Conservation (phyloP, 768 basidiomycete species). For the Coprinopsis marcescibilis region DNA sequence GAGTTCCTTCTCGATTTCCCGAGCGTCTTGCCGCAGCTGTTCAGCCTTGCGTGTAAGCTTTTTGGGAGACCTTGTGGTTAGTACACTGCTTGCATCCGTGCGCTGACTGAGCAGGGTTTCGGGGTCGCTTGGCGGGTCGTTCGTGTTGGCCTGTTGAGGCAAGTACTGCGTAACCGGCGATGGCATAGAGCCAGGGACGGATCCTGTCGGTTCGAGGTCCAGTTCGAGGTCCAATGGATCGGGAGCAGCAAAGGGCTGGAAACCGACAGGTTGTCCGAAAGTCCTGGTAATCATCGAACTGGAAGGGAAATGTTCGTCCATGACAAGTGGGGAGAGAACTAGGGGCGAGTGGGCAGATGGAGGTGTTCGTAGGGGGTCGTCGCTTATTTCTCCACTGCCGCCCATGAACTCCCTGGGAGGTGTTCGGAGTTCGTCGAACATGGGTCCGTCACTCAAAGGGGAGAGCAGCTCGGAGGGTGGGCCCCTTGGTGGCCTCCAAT, state of each 20-base stretch:
- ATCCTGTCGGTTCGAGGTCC: conserved; percentile 3
- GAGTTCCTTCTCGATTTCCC: conserved; percentile 29
- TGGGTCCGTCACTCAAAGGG: conserved; percentile 13
- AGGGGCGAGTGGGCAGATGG: not conserved
- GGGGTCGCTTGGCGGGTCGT: conserved; percentile 9
- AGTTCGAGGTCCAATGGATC: not conserved
- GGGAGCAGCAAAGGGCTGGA: conserved; percentile 1
- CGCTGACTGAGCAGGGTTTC: conserved; percentile 8
- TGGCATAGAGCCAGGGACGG: conserved; percentile 6
- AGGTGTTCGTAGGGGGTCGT: conserved; percentile 10
- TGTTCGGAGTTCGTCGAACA: conserved; percentile 14
- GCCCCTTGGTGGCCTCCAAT: conserved; percentile 11
- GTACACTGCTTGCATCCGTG: conserved; percentile 19
- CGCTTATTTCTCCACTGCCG: not conserved
- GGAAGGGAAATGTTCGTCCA: conserved; percentile 7
- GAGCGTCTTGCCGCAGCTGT: conserved; percentile 33
- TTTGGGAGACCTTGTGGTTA: conserved; percentile 27
- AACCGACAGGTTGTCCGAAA: not conserved
- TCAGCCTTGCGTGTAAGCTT: conserved; percentile 30
- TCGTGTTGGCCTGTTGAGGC: not conserved
- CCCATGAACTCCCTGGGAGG: not conserved
- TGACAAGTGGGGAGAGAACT: conserved; percentile 17
- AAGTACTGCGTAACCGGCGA: not conserved
- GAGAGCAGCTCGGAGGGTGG: conserved; percentile 13
- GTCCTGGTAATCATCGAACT: not conserved